Percentiles rank a stretch among this genome's conserved stretches.
Evolutionary conservation across 257 asterid genomes (phyloP).

Genomic region (Solanum bukasovii): DNA sequence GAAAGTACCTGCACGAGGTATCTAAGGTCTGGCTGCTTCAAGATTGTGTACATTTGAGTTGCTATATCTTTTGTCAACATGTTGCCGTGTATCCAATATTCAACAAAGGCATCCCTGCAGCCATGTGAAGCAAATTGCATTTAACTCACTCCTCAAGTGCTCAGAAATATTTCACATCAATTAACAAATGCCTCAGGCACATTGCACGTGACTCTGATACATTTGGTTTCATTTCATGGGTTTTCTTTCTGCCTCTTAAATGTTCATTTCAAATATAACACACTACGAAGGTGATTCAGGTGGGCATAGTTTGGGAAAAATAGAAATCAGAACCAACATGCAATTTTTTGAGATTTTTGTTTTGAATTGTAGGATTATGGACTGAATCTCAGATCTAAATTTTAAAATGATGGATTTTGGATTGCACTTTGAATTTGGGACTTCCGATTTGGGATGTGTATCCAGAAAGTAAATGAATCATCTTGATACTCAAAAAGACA

Average conservation of each 20-base stretch:
- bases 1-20: conserved; percentile 65
- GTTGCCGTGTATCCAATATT: conserved; percentile 78
- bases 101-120: conserved; percentile 85
- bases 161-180: neutral
- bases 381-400: neutral
- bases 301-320: neutral
- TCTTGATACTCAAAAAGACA: neutral
- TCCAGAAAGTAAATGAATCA: neutral
- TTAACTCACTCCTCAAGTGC: neutral
- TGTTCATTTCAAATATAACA: neutral
- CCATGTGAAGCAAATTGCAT: conserved; percentile 4
- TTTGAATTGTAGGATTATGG: neutral
- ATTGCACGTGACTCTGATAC: neutral
- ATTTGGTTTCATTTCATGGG: neutral
- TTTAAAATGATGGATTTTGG: neutral
- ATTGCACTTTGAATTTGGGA: neutral
- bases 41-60: conserved; percentile 62
- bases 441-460: neutral
- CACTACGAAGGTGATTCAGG: neutral
- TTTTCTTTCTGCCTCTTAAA: neutral
- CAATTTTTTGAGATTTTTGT: neutral
- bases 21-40: conserved; percentile 78
- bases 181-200: neutral
- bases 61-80: conserved; percentile 85
- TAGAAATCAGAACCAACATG: neutral